phyloP scores from a whole-genome alignment of 371 early-diverging fungal genomes.

The Mucor irregularis region DNA sequence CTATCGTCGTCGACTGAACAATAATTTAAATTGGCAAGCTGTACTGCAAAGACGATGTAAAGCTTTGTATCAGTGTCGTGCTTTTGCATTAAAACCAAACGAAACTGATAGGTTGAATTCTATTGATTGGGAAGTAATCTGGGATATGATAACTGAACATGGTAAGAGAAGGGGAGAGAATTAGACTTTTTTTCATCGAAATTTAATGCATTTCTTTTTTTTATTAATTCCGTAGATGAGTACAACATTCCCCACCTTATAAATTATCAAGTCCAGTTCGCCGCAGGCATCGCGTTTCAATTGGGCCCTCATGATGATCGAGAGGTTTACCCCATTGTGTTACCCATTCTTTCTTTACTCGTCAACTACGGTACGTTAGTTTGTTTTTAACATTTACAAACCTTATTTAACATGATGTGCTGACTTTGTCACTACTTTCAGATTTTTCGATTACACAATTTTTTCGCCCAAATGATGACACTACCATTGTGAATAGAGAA shows the following conservation, averaged over 20 bases:
- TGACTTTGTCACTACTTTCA: constrained; percentile 9
- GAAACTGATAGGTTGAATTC: constrained; percentile 17
- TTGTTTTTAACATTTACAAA: background rate
- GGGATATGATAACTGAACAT: constrained; percentile 53
- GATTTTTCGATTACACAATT: constrained; percentile 40
- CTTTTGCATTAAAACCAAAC: constrained; percentile 19
- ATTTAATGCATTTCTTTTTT: background rate
- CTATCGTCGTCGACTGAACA: constrained; percentile 33
- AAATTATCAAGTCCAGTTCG: constrained; percentile 29
- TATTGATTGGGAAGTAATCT: constrained; percentile 44
- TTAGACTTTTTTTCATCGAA: background rate
- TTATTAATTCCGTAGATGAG: constrained; percentile 24
- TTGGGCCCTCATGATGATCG: constrained; percentile 37
- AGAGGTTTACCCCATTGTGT: constrained; percentile 38
- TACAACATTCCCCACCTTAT: constrained; percentile 37
- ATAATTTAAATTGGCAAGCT: constrained; percentile 32
- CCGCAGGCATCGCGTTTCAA: constrained; percentile 44
- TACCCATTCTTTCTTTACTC: constrained; percentile 46
- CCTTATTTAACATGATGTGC: background rate
- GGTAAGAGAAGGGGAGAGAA: constrained; percentile 22
- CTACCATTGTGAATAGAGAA: constrained; percentile 33
- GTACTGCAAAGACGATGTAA: constrained; percentile 33
- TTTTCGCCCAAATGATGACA: constrained; percentile 15
- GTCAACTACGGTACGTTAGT: constrained; percentile 51
- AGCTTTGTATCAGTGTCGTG: constrained; percentile 29